Evolutionary conservation across 441 rosid genomes (phyloP).

Genomic region (Syzygium syzygioides): DNA sequence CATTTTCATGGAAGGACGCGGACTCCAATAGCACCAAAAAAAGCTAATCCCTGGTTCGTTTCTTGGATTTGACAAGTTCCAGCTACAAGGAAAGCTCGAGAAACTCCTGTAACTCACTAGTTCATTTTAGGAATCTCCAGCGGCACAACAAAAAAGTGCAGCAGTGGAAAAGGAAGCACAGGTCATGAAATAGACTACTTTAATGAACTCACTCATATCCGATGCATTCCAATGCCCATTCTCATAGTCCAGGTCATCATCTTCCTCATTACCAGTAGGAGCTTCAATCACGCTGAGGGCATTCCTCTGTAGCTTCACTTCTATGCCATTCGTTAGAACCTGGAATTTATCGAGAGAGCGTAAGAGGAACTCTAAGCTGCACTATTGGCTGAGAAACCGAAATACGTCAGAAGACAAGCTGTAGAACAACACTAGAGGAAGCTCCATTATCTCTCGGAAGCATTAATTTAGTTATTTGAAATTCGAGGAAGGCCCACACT

Average conservation of each 20-base stretch:
- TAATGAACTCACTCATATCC: slow-evolving; percentile 4
- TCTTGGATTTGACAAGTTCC: not conserved
- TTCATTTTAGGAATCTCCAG: not conserved
- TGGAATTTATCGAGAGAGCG: slow-evolving; percentile 15
- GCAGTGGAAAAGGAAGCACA: not conserved
- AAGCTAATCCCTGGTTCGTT: not conserved
- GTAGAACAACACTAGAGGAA: not conserved
- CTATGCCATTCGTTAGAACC: slow-evolving; percentile 96
- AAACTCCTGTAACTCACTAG: not conserved
- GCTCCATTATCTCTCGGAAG: not conserved
- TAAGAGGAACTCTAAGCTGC: not conserved
- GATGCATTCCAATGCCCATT: slow-evolving; percentile 3
- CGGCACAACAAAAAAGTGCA: not conserved
- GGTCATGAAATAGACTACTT: not conserved
- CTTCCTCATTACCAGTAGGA: slow-evolving; percentile 2
- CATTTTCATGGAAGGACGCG: not conserved
- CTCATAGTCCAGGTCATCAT: not conserved
- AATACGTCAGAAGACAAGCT: not conserved
- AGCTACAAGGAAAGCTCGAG: not conserved
- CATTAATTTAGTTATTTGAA: not conserved
- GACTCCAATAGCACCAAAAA: not conserved
- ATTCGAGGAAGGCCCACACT: not conserved
- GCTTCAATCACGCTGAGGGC: slow-evolving; percentile 7
- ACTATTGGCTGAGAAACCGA: not conserved
- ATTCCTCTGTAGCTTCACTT: slow-evolving; percentile 17